Conservation (phyloP, 441 rosid genomes). For the Gossypium lobatum region DNA sequence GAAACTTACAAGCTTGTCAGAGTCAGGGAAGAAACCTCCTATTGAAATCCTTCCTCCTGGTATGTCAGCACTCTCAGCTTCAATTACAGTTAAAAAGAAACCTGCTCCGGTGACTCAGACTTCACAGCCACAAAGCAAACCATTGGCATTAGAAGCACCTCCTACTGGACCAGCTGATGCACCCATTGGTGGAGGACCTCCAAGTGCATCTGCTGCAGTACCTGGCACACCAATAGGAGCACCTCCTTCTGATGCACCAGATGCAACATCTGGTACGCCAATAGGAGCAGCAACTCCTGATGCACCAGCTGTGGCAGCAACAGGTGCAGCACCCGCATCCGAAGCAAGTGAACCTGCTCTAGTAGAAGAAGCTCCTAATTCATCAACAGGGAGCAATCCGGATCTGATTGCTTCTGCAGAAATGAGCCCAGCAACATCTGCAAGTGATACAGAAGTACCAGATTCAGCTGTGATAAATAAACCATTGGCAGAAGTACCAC, state of each 20-base stretch:
- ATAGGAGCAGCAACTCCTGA: background rate
- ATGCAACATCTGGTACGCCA: background rate
- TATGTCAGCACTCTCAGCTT: conserved; percentile 80
- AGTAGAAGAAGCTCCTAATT: conserved; percentile 21
- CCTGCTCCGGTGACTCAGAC: conserved; percentile 35
- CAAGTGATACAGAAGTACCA: conserved; percentile 15
- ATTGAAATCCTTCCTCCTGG: conserved; percentile 94
- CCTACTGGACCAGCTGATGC: conserved; percentile 26
- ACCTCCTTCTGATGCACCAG: background rate
- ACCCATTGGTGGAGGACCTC: conserved; percentile 12
- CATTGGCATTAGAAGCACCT: conserved; percentile 67
- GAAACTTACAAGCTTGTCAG: conserved; percentile 7
- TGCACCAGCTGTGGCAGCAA: background rate
- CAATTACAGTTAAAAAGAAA: conserved; percentile 68
- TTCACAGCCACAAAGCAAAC: conserved; percentile 56
- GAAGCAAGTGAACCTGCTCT: conserved; percentile 26
- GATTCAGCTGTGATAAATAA: conserved; percentile 1
- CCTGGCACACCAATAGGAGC: background rate
- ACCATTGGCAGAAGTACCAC: conserved; percentile 18
- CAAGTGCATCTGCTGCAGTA: conserved; percentile 10
- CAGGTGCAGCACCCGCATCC: conserved; percentile 14
- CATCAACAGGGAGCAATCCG: conserved; percentile 26
- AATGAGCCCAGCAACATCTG: conserved; percentile 19
- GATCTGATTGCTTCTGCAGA: conserved; percentile 25
- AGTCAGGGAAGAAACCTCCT: conserved; percentile 76